Conservation (phyloP, 306 rosid species). For the Vigna hirtella region DNA sequence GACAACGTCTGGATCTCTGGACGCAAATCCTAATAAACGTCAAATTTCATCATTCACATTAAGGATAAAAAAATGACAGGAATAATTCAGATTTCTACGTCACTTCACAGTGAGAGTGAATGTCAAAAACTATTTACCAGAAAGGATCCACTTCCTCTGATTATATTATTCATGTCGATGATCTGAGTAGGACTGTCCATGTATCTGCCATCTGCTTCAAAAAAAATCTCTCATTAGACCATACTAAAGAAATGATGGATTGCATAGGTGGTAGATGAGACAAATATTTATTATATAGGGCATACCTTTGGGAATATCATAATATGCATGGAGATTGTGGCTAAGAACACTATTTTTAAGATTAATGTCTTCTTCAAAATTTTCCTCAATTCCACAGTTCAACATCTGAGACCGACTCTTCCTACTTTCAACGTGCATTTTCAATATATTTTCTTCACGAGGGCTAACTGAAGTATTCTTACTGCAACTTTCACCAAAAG, state of each 20-base stretch:
- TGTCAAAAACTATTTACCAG: slow-evolving; percentile 51
- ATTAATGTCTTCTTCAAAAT: slow-evolving; percentile 34
- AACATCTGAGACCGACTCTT: slow-evolving; percentile 42
- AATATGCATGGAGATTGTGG: slow-evolving; percentile 35
- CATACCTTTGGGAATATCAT: slow-evolving; percentile 57
- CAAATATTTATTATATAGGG: slow-evolving; percentile 16
- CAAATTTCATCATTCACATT: slow-evolving; percentile 36
- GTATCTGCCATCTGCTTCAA: slow-evolving; percentile 41
- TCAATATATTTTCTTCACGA: slow-evolving; percentile 45
- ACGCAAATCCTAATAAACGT: slow-evolving; percentile 50
- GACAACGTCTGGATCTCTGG: slow-evolving; percentile 48
- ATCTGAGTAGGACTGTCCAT: slow-evolving; percentile 36
- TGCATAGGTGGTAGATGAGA: slow-evolving; percentile 24
- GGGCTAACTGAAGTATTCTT: slow-evolving; percentile 31
- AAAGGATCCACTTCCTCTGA: slow-evolving; percentile 44
- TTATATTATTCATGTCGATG: slow-evolving; percentile 21
- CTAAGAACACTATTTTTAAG: slow-evolving; percentile 38
- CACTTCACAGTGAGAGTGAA: slow-evolving; percentile 5
- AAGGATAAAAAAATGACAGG: slow-evolving; percentile 11
- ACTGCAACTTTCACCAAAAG: slow-evolving; percentile 49
- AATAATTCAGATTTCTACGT: neutral
- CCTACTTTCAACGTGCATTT: slow-evolving; percentile 41
- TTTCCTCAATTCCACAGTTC: slow-evolving; percentile 42
- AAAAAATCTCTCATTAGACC: slow-evolving; percentile 36
- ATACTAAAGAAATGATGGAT: slow-evolving; percentile 39